Percentiles rank a stretch among this genome's conserved stretches.
Evolutionary conservation across 768 basidiomycete genomes (phyloP).

Genomic region (Rhodotorula babjevae): DNA sequence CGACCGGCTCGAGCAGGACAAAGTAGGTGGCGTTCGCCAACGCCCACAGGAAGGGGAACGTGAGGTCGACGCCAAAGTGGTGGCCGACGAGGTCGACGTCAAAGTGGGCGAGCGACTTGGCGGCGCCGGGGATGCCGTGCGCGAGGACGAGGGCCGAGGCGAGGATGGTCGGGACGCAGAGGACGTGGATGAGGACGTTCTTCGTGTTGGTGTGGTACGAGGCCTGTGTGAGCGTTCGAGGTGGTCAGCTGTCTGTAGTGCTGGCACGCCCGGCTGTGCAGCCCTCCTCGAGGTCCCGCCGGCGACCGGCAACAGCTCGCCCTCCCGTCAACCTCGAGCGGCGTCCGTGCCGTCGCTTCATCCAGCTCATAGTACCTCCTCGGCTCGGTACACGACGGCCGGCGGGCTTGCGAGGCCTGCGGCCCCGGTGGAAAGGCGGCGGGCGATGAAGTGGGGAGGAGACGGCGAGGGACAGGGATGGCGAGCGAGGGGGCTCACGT

Average conservation of each 20-base stretch:
- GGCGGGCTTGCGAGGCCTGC: no score
- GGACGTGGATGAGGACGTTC: slow-evolving; percentile 78
- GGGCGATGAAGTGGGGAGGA: neutral
- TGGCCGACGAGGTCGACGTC: slow-evolving; percentile 60
- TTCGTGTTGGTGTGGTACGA: slow-evolving; percentile 42
- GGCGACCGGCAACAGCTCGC: neutral
- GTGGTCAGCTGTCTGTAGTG: neutral
- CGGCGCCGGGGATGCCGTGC: slow-evolving; percentile 27
- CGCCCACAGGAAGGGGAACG: slow-evolving; percentile 60
- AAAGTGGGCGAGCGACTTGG: slow-evolving; percentile 54
- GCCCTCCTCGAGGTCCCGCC: neutral
- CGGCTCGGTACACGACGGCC: no score
- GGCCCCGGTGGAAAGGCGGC: no score
- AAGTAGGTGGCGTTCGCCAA: slow-evolving; percentile 69
- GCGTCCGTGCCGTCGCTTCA: no score
- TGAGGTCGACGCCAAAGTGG: slow-evolving; percentile 66
- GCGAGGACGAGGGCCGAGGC: slow-evolving; percentile 40
- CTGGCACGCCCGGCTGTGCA: neutral
- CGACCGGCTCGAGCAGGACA: slow-evolving; percentile 69
- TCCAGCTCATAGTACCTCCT: no score
- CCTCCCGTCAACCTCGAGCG: no score
- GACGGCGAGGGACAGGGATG: neutral
- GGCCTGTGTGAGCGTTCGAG: slow-evolving; percentile 12
- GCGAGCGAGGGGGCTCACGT: slow-evolving; percentile 15
- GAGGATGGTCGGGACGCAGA: slow-evolving; percentile 47